phyloP scores from a whole-genome alignment of 495 filamentous ascomycete genomes.

The Aspergillus cavernicola region DNA sequence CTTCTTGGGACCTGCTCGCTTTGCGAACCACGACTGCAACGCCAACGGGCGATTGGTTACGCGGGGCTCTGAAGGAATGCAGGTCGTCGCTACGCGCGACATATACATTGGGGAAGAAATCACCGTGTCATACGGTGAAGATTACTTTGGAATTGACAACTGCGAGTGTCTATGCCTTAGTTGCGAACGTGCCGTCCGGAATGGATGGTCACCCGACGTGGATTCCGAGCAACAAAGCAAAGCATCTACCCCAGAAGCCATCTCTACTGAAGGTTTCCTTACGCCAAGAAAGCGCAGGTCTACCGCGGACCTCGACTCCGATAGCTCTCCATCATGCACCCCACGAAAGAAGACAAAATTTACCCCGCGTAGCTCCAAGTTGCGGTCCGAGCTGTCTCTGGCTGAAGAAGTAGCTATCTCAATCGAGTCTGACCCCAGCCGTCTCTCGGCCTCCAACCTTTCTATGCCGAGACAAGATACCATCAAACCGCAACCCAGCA shows the following conservation, averaged over 20 bases:
- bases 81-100: conserved; percentile 72
- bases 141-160: conserved; percentile 94
- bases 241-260: conserved; percentile 36
- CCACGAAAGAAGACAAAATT: conserved; percentile 39
- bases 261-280: conserved; percentile 11
- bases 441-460: conserved; percentile 12
- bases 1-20: conserved; percentile 91
- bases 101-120: conserved; percentile 91
- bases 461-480: background rate
- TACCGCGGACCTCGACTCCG: conserved; percentile 34
- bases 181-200: conserved; percentile 70
- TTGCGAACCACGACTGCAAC: conserved; percentile 95
- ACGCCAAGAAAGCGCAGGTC: conserved; percentile 43
- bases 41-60: conserved; percentile 87
- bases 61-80: conserved; percentile 77
- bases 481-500: background rate
- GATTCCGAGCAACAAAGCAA: conserved; percentile 38
- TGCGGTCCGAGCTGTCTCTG: conserved; percentile 38
- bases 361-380: conserved; percentile 35
- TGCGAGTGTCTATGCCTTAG: conserved; percentile 90
- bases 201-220: conserved; percentile 68
- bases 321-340: conserved; percentile 28
- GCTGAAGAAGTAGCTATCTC: conserved; percentile 23
- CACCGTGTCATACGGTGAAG: conserved; percentile 89
- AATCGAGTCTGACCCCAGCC: conserved; percentile 16